These are phyloP conservation scores for Calonectria hawksworthii DNA, from an alignment of 2,329 filamentous ascomycete genomes.

Conservation along the genomic window DNA sequence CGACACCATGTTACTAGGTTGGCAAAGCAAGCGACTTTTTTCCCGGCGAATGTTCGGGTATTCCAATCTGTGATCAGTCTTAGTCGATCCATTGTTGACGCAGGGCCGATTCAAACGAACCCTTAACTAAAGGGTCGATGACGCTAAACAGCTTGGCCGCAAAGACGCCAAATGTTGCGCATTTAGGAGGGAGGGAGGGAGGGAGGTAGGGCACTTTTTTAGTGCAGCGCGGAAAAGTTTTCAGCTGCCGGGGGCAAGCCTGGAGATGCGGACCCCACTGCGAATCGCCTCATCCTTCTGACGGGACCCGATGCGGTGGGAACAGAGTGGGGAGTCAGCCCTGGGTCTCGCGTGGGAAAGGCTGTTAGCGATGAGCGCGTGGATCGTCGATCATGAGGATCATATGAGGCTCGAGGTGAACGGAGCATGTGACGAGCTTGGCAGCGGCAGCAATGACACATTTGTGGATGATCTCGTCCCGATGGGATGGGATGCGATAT, in stretches of 20 bases:
- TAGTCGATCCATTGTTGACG: neutral
- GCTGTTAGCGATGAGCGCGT: neutral
- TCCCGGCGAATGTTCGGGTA: neutral
- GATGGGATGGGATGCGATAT: neutral
- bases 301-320: constrained; percentile 1
- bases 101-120: no score
- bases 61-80: neutral
- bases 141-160: neutral
- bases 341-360: constrained; percentile 3
- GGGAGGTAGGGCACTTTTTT: neutral
- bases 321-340: constrained; percentile 1
- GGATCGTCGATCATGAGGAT: constrained; percentile 11
- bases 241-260: constrained; percentile 1
- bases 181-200: neutral
- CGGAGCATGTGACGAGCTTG: neutral
- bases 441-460: neutral
- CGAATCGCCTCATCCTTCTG: constrained; percentile 4
- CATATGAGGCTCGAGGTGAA: neutral
- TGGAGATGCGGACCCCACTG: neutral
- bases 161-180: neutral
- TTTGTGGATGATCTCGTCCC: neutral
- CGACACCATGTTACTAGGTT: neutral
- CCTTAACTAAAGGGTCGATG: neutral
- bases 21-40: neutral
- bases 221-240: neutral